Evolutionary conservation across 176 grass and related monocot genomes (phyloP).

Genomic region (barley (Hordeum vulgare)): DNA sequence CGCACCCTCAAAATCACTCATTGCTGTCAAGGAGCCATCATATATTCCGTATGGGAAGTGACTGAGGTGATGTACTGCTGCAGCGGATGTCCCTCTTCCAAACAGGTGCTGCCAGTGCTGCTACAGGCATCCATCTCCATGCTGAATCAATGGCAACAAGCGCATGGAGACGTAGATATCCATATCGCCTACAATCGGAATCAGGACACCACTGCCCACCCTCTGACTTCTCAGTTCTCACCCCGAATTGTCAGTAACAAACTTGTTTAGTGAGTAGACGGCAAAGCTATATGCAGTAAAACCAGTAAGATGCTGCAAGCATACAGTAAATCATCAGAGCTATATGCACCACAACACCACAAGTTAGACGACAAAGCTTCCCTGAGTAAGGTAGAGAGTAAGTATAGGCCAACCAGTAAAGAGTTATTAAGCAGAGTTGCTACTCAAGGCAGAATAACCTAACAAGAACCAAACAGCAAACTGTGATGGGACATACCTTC

Average conservation of each 20-base stretch:
- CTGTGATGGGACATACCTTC: conserved; percentile 42
- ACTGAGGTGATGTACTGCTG: background rate
- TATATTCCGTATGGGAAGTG: too few species aligned
- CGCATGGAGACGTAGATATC: background rate
- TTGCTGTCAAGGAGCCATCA: too few species aligned
- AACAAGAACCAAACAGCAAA: background rate
- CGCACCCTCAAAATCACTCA: too few species aligned
- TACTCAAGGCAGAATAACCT: background rate
- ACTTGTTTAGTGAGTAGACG: background rate
- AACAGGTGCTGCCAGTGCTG: background rate
- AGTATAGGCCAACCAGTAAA: background rate
- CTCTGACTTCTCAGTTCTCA: background rate
- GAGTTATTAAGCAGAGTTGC: background rate
- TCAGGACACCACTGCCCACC: background rate
- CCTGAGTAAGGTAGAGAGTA: too few species aligned
- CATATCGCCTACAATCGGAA: background rate
- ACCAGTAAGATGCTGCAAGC: too few species aligned
- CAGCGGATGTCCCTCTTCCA: background rate
- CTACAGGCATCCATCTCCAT: conserved; percentile 1
- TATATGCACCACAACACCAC: background rate
- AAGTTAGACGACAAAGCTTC: background rate
- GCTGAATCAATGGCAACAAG: background rate
- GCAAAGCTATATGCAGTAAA: background rate
- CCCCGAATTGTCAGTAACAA: conserved; percentile 8
- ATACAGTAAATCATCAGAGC: background rate